Evolutionary conservation across 352 stramenopile species (phyloP), one percentile per base, ranked within the genome.

Genomic region (Globisporangium rhizosaccharum): DNA sequence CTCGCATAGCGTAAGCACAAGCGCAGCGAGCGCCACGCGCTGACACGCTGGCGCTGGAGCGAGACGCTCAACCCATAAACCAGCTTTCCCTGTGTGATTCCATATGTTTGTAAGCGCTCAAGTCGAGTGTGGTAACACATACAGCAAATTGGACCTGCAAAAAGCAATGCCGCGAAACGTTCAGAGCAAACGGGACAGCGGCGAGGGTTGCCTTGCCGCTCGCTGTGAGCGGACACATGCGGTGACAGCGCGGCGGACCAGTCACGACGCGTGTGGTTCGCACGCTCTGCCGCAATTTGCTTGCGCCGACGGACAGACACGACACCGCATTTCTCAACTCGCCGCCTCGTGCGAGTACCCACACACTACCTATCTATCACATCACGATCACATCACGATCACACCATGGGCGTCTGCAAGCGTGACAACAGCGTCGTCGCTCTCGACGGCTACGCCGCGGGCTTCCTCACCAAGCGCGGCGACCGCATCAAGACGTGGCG

Each of bases 401-500:
- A 42, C 15, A 39, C 11, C 44, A 65, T 60, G 59, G n/a, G 48
- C 2, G n/a, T 58, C 36, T 37, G 46, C 51, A 56, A 20, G 45
- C 37, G 50, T 14, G 65, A 77, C 36, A 49, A 68, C 25, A 66
- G 63, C 47, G 76, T 89, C 7, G 53, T 86, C 44, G 65, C 76
- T 14, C 75, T 87, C 20, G 72, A 86, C 52, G 78, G 76, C 59
- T 84, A 87, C 64, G 77, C 77, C 26, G 79, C 88, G 59, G 82
- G 82, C 52, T 90, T 77, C 58, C 66, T 92, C 33, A 37, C 70
- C 6, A 92, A 92, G 62, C 75, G 85, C 28, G 78, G 82, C 20
- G 74, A 75, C 18, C 78, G 72, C 61, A 62, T 92, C 60, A 88
- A 88, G 68, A 92, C 71, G 49, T 92, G 82, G 82, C 83, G 87